phyloP scores from a whole-genome alignment of 2,329 filamentous ascomycete species.

The Pseudogymnoascus sp. region DNA sequence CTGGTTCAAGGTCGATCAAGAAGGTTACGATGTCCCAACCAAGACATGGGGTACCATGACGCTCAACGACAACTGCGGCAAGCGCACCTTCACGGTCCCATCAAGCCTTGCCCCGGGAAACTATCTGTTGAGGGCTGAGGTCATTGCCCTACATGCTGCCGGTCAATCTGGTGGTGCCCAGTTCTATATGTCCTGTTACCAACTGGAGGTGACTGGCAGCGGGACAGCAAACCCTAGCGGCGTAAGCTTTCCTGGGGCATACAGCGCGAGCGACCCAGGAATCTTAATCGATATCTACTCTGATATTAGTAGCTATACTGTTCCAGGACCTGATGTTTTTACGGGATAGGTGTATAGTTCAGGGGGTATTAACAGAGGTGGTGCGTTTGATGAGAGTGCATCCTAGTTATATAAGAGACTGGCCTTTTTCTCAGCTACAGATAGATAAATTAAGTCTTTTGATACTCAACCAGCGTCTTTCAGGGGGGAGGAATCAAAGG shows the following conservation, averaged over 20 bases:
- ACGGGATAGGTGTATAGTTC: constrained; percentile 10
- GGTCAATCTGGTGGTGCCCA: constrained; percentile 30
- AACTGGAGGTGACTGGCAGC: constrained; percentile 38
- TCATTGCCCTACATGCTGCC: constrained; percentile 46
- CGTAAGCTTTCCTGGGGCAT: constrained; percentile 41
- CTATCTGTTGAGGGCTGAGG: constrained; percentile 47
- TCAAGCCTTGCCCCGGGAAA: constrained; percentile 44
- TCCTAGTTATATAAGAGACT: background rate
- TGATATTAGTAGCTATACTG: constrained; percentile 30
- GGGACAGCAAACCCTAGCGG: constrained; percentile 34
- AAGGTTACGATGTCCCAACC: constrained; percentile 17
- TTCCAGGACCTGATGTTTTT: constrained; percentile 32
- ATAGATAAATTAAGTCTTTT: background rate
- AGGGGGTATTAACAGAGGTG: background rate
- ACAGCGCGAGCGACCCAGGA: constrained; percentile 39
- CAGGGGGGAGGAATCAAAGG: too few species aligned
- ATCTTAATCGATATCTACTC: constrained; percentile 41
- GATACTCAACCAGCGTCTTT: background rate
- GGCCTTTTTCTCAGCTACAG: background rate
- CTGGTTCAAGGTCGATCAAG: constrained; percentile 45
- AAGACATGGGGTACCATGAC: constrained; percentile 19
- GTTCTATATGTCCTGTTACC: constrained; percentile 33
- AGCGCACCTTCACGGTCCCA: constrained; percentile 42
- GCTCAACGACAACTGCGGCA: constrained; percentile 30
- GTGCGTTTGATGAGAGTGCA: background rate